Evolutionary conservation across 1,139 yeast species (phyloP), one percentile per base, ranked within the genome.

Genomic region (Saccharomyces hybrid): DNA sequence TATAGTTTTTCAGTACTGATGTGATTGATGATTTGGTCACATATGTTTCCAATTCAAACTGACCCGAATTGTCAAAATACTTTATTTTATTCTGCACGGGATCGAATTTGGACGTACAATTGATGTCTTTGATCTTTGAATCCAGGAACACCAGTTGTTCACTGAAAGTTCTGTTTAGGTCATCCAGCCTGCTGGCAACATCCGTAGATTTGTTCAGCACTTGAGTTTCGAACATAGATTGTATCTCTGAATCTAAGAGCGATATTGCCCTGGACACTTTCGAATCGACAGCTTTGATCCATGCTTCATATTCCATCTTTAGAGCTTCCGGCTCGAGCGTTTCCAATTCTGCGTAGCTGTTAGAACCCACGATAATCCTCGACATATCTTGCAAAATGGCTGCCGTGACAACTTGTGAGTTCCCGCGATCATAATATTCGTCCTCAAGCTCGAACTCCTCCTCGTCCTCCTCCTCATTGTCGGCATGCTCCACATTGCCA

Each of bases 11-110:
- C 12, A 78, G 67, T 28, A 65, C 56, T 55, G 79, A 84, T 64
- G 89, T 75, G 66, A 82, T 75, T 53, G 78, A 80, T 64, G 84
- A 83, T 64, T 91, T 75, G 0, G 83, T 70, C 19, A 84, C 76
- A 57, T 71, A 73, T 48, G 65, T 64, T 9, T 65, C 64, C 49
- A 73, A 59, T 50, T 71, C 64, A 27, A 61, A 59, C n/a, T 68
- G 68, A 14, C 73, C 72, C 7, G 63, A 58, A 38, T 58, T 58
- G 56, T 64, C 76, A 58, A 68, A 69, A 64, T 62, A 71, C 59
- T 71, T 67, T 9, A 67, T 63, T 54, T 73, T 70, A 21, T 75
- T 76, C 16, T 74, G 70, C 34, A 68, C 73, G 55, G 77, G 72
- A 52, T 79, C 76, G n/a, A 69, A 57, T 48, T 75, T 79, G 47